These are phyloP conservation scores for Cladophialophora chaetospira DNA, from an alignment of 2,329 filamentous ascomycete genomes.

Conservation along the genomic window DNA sequence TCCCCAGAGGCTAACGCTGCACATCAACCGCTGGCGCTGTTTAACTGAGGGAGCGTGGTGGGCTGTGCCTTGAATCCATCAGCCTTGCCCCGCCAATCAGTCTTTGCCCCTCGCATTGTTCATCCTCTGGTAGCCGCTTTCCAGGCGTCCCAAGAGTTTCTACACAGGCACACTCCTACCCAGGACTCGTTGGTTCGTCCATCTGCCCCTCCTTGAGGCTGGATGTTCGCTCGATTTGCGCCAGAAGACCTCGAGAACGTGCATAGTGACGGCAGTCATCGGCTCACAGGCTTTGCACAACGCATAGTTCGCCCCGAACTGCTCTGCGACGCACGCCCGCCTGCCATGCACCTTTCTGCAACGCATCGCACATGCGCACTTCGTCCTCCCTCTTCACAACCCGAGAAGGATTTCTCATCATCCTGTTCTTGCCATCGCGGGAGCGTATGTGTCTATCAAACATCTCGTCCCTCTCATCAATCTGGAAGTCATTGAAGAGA, in stretches of 20 bases:
- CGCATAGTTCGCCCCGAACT: background rate
- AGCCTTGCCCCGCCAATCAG: conserved; percentile 14
- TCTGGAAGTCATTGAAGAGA: background rate
- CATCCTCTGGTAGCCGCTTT: background rate
- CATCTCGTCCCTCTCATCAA: background rate
- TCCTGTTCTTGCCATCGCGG: background rate
- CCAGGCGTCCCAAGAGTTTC: background rate
- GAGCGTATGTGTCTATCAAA: background rate
- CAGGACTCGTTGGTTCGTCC: background rate
- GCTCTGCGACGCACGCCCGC: background rate
- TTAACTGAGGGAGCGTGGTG: background rate
- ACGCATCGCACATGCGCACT: conserved; percentile 1
- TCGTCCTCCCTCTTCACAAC: background rate
- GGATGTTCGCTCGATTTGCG: background rate
- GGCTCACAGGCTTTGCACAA: background rate
- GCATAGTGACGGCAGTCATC: background rate
- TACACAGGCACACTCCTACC: background rate
- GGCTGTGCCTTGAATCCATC: conserved; percentile 8
- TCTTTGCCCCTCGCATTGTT: conserved; percentile 4
- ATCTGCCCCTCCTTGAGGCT: conserved; percentile 16
- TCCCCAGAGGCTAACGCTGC: conserved; percentile 10
- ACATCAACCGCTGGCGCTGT: conserved; percentile 4
- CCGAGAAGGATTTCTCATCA: background rate
- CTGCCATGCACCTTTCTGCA: background rate
- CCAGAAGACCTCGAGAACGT: background rate